These are phyloP conservation scores for Hypomontagnella monticulosa DNA, from an alignment of 495 filamentous ascomycete species.

Conservation along the genomic window DNA sequence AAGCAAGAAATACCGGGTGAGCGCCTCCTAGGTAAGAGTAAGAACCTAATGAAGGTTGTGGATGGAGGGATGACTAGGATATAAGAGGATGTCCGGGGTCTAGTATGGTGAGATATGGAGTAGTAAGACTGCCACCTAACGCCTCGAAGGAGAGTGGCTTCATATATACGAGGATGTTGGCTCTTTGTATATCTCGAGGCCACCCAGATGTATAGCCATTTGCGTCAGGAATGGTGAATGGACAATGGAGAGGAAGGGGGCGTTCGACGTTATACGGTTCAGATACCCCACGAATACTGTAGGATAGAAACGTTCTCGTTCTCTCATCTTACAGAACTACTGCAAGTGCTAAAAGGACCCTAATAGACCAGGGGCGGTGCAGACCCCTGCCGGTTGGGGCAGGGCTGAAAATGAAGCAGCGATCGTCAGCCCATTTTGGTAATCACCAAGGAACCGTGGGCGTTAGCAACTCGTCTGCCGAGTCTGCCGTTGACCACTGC, in stretches of 20 bases:
- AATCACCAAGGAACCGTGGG: slow-evolving; percentile 13
- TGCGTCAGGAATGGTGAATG: slow-evolving; percentile 14
- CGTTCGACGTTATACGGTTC: slow-evolving; percentile 14
- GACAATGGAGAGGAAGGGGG: slow-evolving; percentile 20
- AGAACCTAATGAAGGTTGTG: not conserved
- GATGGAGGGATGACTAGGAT: slow-evolving; percentile 6
- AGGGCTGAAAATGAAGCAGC: slow-evolving; percentile 41
- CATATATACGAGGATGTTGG: slow-evolving; percentile 24
- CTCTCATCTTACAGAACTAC: slow-evolving; percentile 29
- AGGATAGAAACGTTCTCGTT: slow-evolving; percentile 15
- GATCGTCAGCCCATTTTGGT: slow-evolving; percentile 36
- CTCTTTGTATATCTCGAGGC: slow-evolving; percentile 24
- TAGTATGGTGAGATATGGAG: not conserved
- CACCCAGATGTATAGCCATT: slow-evolving; percentile 1
- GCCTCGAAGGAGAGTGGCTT: slow-evolving; percentile 18
- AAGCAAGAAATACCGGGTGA: slow-evolving; percentile 14
- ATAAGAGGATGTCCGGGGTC: slow-evolving; percentile 1
- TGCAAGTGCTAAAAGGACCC: slow-evolving; percentile 14
- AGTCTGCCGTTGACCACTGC: slow-evolving; percentile 12
- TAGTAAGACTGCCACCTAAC: slow-evolving; percentile 1
- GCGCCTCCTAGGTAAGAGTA: slow-evolving; percentile 2
- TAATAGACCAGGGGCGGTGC: slow-evolving; percentile 24
- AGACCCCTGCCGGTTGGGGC: slow-evolving; percentile 27
- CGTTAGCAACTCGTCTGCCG: slow-evolving; percentile 19
- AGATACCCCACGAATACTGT: not conserved